A percentile compares a stretch with the other conserved stretches of the same genome.
phyloP scores from a whole-genome alignment of 345 rosid species.

The Nasturtium officinale region DNA sequence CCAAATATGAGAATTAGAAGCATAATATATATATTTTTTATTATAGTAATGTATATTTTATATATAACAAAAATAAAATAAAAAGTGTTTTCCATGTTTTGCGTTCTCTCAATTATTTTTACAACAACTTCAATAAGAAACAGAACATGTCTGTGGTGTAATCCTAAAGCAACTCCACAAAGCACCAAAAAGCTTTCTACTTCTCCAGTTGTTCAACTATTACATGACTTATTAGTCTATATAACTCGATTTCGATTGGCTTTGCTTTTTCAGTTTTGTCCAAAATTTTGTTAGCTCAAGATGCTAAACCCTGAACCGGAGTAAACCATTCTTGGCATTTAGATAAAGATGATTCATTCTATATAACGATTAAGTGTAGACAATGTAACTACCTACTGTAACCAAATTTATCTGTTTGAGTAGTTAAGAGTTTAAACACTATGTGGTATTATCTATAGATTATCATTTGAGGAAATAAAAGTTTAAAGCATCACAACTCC shows the following conservation, averaged over 20 bases:
- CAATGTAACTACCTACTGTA: too few species aligned
- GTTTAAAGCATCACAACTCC: too few species aligned
- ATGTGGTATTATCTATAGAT: too few species aligned
- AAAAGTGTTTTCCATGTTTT: conserved; percentile 32
- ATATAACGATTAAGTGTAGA: too few species aligned
- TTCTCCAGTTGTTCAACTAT: conserved; percentile 40
- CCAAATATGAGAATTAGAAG: conserved; percentile 26
- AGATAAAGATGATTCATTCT: too few species aligned
- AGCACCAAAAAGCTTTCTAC: conserved; percentile 14
- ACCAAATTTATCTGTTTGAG: too few species aligned
- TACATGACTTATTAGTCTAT: conserved; percentile 29
- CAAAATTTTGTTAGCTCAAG: background rate
- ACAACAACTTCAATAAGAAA: conserved; percentile 36
- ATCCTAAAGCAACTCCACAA: conserved; percentile 36
- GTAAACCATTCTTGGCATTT: background rate
- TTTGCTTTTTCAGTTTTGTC: conserved; percentile 1
- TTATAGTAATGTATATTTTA: background rate
- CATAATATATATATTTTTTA: background rate
- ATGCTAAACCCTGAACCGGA: conserved; percentile 1
- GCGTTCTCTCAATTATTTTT: conserved; percentile 34
- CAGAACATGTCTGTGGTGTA: conserved; percentile 37
- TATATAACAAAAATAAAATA: background rate
- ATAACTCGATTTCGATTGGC: conserved; percentile 25
- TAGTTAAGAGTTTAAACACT: too few species aligned
- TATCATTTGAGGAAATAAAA: too few species aligned